Evolutionary conservation across 1,284 basidiomycete genomes (phyloP).

Genomic region (Pseudozyma hubeiensis): DNA sequence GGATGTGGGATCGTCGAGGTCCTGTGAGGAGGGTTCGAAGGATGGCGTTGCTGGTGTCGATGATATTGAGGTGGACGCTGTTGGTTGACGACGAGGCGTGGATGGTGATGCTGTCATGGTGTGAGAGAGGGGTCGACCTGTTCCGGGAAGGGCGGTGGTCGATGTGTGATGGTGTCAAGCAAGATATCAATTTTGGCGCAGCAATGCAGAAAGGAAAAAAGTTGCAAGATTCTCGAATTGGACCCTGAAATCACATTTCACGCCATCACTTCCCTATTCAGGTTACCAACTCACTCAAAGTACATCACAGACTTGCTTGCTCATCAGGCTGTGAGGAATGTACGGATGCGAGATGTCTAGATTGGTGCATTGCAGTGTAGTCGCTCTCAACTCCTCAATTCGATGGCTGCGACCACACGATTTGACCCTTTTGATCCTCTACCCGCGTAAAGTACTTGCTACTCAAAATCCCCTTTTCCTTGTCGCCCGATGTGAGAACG

Average conservation of each 20-base stretch:
- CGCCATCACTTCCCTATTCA: not conserved
- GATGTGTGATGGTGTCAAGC: not conserved
- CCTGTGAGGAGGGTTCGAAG: constrained; percentile 7
- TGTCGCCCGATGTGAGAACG: constrained; percentile 78
- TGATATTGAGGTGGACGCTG: not conserved
- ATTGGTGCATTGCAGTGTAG: too few species aligned
- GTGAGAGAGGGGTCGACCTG: not conserved
- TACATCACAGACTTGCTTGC: too few species aligned
- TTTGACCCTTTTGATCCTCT: constrained; percentile 40
- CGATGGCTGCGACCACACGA: constrained; percentile 44
- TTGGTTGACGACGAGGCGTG: constrained; percentile 7
- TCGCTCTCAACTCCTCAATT: not conserved
- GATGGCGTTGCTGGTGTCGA: constrained; percentile 11
- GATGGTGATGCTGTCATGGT: constrained; percentile 8
- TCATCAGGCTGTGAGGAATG: not conserved
- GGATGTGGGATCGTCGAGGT: constrained; percentile 36
- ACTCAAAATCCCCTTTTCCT: constrained; percentile 28
- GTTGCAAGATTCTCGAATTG: not conserved
- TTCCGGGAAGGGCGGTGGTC: not conserved
- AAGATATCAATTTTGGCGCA: too few species aligned
- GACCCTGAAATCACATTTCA: constrained; percentile 23
- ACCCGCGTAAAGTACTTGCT: constrained; percentile 46
- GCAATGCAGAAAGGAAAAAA: not conserved
- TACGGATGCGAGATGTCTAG: too few species aligned
- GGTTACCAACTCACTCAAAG: too few species aligned